Evolutionary conservation across 352 stramenopile genomes (phyloP).

Genomic region (Elongisporangium prolatum): DNA sequence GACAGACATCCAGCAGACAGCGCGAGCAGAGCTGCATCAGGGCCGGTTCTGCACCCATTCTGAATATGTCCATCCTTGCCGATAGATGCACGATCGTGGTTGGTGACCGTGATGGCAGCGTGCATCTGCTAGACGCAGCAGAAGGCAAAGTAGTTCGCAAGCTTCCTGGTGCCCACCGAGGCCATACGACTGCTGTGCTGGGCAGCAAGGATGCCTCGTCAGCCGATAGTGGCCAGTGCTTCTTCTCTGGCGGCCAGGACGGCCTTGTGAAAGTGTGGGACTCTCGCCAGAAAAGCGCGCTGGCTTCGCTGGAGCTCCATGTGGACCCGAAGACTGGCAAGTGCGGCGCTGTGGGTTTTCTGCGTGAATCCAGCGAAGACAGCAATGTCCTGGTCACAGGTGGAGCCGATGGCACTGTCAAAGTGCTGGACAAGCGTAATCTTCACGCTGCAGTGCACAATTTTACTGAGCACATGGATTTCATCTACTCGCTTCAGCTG

Average conservation of each 20-base stretch:
- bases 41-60: constrained; percentile 46
- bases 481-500: constrained; percentile 82
- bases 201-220: constrained; percentile 16
- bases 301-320: constrained; percentile 37
- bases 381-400: constrained; percentile 54
- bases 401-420: constrained; percentile 73
- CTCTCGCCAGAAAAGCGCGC: constrained; percentile 32
- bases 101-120: constrained; percentile 62
- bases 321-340: constrained; percentile 56
- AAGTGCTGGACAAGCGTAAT: constrained; percentile 68
- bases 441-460: constrained; percentile 39
- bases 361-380: constrained; percentile 39
- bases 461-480: constrained; percentile 80
- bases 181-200: constrained; percentile 62
- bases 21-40: constrained; percentile 54
- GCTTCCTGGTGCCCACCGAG: constrained; percentile 37
- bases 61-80: constrained; percentile 43
- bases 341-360: constrained; percentile 62
- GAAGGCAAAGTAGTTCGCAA: constrained; percentile 37
- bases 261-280: constrained; percentile 75
- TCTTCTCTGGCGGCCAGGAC: constrained; percentile 80
- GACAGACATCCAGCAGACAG: constrained; percentile 34
- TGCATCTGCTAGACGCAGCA: constrained; percentile 59
- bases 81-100: constrained; percentile 23
- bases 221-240: constrained; percentile 7